Evolutionary conservation across 495 filamentous ascomycete genomes (phyloP).

Genomic region (Penicillium cosmopolitanum): DNA sequence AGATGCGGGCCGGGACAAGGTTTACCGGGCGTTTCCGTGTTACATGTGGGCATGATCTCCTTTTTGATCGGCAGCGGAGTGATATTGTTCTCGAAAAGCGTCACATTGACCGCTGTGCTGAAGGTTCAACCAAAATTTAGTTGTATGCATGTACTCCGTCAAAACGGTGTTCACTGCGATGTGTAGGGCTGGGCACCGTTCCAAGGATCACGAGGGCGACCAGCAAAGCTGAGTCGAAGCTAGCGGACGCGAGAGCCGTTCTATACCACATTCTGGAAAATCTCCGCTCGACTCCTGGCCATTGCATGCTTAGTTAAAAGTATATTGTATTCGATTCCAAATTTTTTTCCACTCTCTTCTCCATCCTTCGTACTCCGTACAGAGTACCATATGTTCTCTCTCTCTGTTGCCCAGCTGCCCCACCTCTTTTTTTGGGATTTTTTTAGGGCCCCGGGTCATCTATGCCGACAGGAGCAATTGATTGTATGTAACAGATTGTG

Average conservation of each 20-base stretch:
- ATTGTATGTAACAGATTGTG: too few species aligned
- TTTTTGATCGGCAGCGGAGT: slow-evolving; percentile 12
- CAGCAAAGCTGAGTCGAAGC: slow-evolving; percentile 1
- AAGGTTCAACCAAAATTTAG: neutral
- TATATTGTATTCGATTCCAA: slow-evolving; percentile 13
- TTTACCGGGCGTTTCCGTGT: slow-evolving; percentile 7
- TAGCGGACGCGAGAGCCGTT: slow-evolving; percentile 21
- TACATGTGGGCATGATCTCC: slow-evolving; percentile 9
- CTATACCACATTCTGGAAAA: slow-evolving; percentile 35
- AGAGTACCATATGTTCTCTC: slow-evolving; percentile 6
- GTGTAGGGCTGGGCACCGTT: neutral
- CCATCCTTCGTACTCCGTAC: slow-evolving; percentile 1
- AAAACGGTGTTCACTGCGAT: neutral
- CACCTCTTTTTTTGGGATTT: neutral
- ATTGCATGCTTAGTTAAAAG: slow-evolving; percentile 20
- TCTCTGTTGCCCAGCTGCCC: neutral
- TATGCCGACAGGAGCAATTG: slow-evolving; percentile 13
- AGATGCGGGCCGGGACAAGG: slow-evolving; percentile 4
- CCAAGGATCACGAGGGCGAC: neutral
- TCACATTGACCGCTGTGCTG: neutral
- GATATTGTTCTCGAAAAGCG: slow-evolving; percentile 3
- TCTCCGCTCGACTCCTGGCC: slow-evolving; percentile 20
- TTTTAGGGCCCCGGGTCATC: slow-evolving; percentile 8
- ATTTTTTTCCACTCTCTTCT: neutral
- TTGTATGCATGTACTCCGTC: neutral